Evolutionary conservation across 257 asterid species (phyloP).

Genomic region (Lavandula angustifolia): DNA sequence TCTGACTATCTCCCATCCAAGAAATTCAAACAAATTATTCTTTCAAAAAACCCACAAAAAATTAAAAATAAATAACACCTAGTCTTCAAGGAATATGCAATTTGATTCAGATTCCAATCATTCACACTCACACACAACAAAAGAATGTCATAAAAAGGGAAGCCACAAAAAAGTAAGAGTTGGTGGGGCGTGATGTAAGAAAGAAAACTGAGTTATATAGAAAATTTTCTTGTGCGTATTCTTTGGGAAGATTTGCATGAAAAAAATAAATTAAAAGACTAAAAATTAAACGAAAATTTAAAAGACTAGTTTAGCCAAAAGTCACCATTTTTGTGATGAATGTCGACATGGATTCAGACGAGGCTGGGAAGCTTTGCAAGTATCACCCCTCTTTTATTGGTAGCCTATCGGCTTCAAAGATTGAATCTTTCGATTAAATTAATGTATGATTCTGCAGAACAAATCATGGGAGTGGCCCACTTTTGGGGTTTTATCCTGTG

Average conservation of each 20-base stretch:
- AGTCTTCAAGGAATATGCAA: constrained; percentile 50
- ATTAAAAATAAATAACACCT: constrained; percentile 24
- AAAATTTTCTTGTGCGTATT: constrained; percentile 31
- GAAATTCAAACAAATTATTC: background rate
- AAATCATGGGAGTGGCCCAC: constrained; percentile 32
- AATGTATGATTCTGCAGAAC: constrained; percentile 17
- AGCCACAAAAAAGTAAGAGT: constrained; percentile 32
- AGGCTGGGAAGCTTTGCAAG: constrained; percentile 52
- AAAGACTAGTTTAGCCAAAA: constrained; percentile 16
- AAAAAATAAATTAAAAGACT: constrained; percentile 24
- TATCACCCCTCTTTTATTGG: constrained; percentile 43
- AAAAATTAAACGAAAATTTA: constrained; percentile 4
- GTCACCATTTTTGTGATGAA: constrained; percentile 42
- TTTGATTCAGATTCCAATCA: constrained; percentile 71
- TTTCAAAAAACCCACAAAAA: constrained; percentile 25
- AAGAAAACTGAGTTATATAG: constrained; percentile 31
- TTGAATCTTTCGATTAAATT: constrained; percentile 41
- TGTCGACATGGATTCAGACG: constrained; percentile 75
- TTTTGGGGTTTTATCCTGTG: constrained; percentile 39
- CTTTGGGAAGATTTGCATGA: constrained; percentile 49
- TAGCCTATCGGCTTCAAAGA: constrained; percentile 46
- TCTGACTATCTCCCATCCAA: constrained; percentile 75
- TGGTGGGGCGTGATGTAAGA: constrained; percentile 53
- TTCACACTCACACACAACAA: constrained; percentile 30
- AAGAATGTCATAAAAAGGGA: constrained; percentile 27